Evolutionary conservation across 768 basidiomycete genomes (phyloP).

Genomic region (Mrakia frigida): DNA sequence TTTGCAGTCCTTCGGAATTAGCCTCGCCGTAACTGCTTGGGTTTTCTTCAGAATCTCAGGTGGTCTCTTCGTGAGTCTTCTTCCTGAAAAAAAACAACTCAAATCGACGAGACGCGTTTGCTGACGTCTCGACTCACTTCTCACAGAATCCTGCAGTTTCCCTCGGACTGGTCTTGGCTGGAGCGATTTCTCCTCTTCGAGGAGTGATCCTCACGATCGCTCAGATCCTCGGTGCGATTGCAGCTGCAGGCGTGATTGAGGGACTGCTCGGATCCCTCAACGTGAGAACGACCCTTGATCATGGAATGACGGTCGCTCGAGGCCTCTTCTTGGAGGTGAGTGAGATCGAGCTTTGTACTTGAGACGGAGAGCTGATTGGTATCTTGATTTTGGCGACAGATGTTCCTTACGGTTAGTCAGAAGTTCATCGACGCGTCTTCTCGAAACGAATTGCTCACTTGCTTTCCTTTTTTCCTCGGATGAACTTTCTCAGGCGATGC

Average conservation of each 20-base stretch:
- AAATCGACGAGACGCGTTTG: too few species aligned
- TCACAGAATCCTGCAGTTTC: slow-evolving; percentile 45
- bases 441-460: background rate
- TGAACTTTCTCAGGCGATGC: background rate
- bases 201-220: slow-evolving; percentile 41
- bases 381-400: background rate
- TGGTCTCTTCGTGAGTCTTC: slow-evolving; percentile 11
- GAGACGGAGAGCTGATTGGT: too few species aligned
- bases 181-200: slow-evolving; percentile 43
- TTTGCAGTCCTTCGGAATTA: slow-evolving; percentile 22
- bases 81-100: too few species aligned
- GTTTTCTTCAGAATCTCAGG: slow-evolving; percentile 26
- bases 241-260: slow-evolving; percentile 42
- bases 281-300: slow-evolving; percentile 34
- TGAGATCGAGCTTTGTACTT: too few species aligned
- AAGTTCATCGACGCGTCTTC: background rate
- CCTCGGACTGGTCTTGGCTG: slow-evolving; percentile 44
- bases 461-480: background rate
- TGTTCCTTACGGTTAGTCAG: slow-evolving; percentile 12
- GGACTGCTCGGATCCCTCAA: slow-evolving; percentile 43
- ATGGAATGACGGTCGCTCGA: slow-evolving; percentile 36
- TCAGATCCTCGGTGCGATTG: slow-evolving; percentile 45
- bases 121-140: too few species aligned
- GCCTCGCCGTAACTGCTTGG: slow-evolving; percentile 12
- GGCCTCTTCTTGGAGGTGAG: slow-evolving; percentile 13